phyloP scores from a whole-genome alignment of 1,139 yeast genomes.

The Meyerozyma smithsonii region DNA sequence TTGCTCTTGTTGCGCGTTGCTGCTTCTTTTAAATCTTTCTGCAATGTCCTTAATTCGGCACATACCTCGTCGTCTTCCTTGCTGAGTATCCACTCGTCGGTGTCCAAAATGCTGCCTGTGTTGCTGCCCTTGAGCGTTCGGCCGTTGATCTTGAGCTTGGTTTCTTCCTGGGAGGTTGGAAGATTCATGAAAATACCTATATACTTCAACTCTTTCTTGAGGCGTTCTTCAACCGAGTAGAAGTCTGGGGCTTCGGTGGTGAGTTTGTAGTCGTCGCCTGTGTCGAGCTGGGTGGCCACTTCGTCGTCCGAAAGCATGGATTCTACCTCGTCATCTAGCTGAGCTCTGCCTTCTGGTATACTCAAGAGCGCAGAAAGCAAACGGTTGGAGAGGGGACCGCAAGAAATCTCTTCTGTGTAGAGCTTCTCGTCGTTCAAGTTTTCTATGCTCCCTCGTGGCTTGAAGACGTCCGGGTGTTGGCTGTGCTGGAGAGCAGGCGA shows the following conservation, averaged over 20 bases:
- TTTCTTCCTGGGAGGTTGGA: conserved; percentile 29
- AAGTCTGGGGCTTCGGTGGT: conserved; percentile 52
- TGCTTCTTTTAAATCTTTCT: conserved; percentile 60
- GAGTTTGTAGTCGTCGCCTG: conserved; percentile 32
- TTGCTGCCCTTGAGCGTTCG: conserved; percentile 17
- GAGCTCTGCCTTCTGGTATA: conserved; percentile 38
- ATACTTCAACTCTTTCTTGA: conserved; percentile 81
- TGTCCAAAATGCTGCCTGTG: conserved; percentile 43
- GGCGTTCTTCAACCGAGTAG: conserved; percentile 76
- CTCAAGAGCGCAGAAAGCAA: conserved; percentile 74
- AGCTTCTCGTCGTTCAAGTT: conserved; percentile 58
- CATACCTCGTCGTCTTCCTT: conserved; percentile 95
- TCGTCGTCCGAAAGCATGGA: conserved; percentile 17
- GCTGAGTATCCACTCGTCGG: conserved; percentile 71
- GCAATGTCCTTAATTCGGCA: conserved; percentile 72
- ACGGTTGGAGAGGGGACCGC: conserved; percentile 91
- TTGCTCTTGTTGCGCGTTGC: conserved; percentile 62
- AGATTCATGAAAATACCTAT: conserved; percentile 84
- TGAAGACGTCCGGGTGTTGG: conserved; percentile 35
- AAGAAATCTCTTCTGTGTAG: conserved; percentile 71
- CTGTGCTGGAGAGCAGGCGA: conserved; percentile 32
- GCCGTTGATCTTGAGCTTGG: conserved; percentile 17
- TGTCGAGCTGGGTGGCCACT: conserved; percentile 36
- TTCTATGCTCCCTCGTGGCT: conserved; percentile 61
- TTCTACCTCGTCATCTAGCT: conserved; percentile 22